Percentiles rank a stretch among this genome's conserved stretches.
These are phyloP conservation scores for Phytophthora cryptogea DNA, from an alignment of 352 stramenopile species.

Conservation along the genomic window DNA sequence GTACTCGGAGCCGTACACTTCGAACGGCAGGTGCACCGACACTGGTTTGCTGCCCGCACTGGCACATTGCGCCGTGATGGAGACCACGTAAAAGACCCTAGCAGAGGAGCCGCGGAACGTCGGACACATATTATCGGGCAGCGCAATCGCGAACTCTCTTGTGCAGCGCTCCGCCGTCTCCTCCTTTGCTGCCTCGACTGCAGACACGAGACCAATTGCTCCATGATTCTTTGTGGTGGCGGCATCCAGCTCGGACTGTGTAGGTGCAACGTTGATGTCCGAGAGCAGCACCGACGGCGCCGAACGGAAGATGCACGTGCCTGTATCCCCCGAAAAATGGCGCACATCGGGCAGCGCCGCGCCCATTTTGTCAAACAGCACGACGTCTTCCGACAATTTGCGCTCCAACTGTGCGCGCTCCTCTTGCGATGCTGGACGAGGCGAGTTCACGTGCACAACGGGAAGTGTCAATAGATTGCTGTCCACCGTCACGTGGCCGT, in stretches of 20 bases:
- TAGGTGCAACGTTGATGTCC: slow-evolving; percentile 59
- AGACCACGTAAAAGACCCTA: slow-evolving; percentile 66
- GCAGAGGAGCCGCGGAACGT: slow-evolving; percentile 62
- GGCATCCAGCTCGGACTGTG: slow-evolving; percentile 32
- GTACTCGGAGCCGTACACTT: slow-evolving; percentile 60
- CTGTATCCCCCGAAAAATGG: slow-evolving; percentile 59
- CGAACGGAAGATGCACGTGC: slow-evolving; percentile 63
- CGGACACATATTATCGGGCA: slow-evolving; percentile 53
- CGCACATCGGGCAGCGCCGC: slow-evolving; percentile 39
- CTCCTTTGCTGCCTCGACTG: slow-evolving; percentile 21
- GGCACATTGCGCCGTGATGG: slow-evolving; percentile 47
- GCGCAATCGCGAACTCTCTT: slow-evolving; percentile 56
- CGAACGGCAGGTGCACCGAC: slow-evolving; percentile 62
- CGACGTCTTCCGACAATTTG: slow-evolving; percentile 25
- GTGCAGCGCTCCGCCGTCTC: slow-evolving; percentile 49
- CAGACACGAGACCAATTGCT: slow-evolving; percentile 11
- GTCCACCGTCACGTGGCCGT: slow-evolving; percentile 86
- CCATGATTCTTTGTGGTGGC: slow-evolving; percentile 9
- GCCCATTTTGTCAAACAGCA: slow-evolving; percentile 35
- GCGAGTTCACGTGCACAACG: slow-evolving; percentile 89
- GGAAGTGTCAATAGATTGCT: slow-evolving; percentile 93
- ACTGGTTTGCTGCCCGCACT: slow-evolving; percentile 35
- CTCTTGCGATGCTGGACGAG: slow-evolving; percentile 35
- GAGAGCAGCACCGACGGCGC: slow-evolving; percentile 57
- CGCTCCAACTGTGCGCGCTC: slow-evolving; percentile 25